These are phyloP conservation scores for Lignosus rhinocerotis DNA, from an alignment of 1,284 basidiomycete genomes.

Conservation along the genomic window DNA sequence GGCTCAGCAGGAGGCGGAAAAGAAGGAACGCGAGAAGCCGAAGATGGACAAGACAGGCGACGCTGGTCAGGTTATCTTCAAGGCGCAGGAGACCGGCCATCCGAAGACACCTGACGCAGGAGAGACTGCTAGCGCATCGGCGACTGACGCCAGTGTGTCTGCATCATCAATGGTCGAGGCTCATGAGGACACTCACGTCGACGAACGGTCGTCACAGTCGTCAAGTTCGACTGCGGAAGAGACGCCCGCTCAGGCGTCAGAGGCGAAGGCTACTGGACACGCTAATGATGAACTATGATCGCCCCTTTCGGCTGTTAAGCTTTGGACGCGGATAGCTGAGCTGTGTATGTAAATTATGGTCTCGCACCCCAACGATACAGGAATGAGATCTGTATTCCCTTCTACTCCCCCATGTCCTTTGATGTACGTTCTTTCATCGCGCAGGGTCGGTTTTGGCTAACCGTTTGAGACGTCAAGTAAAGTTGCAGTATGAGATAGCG, in stretches of 20 bases:
- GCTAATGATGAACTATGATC: slow-evolving; percentile 18
- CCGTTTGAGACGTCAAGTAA: not conserved
- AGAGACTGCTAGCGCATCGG: slow-evolving; percentile 14
- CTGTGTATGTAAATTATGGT: slow-evolving; percentile 15
- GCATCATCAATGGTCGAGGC: slow-evolving; percentile 5
- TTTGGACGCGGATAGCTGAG: slow-evolving; percentile 15
- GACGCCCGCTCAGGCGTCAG: slow-evolving; percentile 1
- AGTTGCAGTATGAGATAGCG: not conserved
- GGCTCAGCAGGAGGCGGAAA: slow-evolving; percentile 31
- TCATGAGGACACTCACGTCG: not conserved
- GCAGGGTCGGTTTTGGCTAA: not conserved
- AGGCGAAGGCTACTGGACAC: slow-evolving; percentile 11
- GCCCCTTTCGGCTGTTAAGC: not conserved
- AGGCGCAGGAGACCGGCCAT: slow-evolving; percentile 26
- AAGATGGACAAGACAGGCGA: slow-evolving; percentile 36
- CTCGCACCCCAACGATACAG: not conserved
- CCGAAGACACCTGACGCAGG: slow-evolving; percentile 27
- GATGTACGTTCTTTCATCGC: not conserved
- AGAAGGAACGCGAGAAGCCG: slow-evolving; percentile 27
- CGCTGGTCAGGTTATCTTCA: slow-evolving; percentile 30
- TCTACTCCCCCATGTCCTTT: not conserved
- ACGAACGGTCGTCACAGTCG: not conserved
- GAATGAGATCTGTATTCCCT: not conserved
- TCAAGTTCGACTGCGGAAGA: slow-evolving; percentile 1
- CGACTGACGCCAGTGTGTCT: not conserved